Evolutionary conservation across 805 yeast genomes (phyloP).

Genomic region (Wickerhamiella dianesei): DNA sequence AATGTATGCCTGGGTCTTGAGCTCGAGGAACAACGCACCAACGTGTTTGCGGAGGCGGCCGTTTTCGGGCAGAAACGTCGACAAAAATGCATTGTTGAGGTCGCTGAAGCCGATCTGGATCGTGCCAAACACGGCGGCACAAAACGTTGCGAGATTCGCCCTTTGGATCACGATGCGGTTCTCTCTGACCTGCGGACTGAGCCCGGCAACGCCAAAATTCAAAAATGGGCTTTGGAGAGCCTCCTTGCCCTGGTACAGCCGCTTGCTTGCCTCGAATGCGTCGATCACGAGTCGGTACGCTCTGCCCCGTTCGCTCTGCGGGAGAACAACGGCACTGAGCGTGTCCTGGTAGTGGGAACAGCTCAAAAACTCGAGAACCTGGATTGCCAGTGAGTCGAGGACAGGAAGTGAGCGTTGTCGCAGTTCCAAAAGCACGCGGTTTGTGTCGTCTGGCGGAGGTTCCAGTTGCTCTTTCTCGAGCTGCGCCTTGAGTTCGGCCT

Average conservation of each 20-base stretch:
- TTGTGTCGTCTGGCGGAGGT: conserved; percentile 1
- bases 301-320: conserved; percentile 48
- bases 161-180: conserved; percentile 57
- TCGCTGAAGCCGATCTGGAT: conserved; percentile 78
- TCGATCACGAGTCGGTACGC: conserved; percentile 54
- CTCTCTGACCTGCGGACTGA: conserved; percentile 15
- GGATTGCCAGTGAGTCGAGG: conserved; percentile 70
- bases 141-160: conserved; percentile 75
- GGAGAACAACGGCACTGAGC: conserved; percentile 51
- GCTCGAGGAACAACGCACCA: conserved; percentile 64
- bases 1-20: conserved; percentile 91
- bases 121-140: conserved; percentile 75
- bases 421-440: conserved; percentile 10
- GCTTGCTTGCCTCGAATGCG: conserved; percentile 63
- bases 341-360: conserved; percentile 65
- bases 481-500: neutral
- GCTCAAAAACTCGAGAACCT: conserved; percentile 50
- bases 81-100: conserved; percentile 71
- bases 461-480: neutral
- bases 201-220: conserved; percentile 8
- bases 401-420: conserved; percentile 37
- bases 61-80: conserved; percentile 65
- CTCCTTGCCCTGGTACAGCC: conserved; percentile 32
- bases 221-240: conserved; percentile 14
- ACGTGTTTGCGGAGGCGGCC: conserved; percentile 66